A percentile compares a stretch with the other conserved stretches of the same genome.
Evolutionary conservation across 2,329 filamentous ascomycete species (phyloP).

Genomic region (Penicillium sp.): DNA sequence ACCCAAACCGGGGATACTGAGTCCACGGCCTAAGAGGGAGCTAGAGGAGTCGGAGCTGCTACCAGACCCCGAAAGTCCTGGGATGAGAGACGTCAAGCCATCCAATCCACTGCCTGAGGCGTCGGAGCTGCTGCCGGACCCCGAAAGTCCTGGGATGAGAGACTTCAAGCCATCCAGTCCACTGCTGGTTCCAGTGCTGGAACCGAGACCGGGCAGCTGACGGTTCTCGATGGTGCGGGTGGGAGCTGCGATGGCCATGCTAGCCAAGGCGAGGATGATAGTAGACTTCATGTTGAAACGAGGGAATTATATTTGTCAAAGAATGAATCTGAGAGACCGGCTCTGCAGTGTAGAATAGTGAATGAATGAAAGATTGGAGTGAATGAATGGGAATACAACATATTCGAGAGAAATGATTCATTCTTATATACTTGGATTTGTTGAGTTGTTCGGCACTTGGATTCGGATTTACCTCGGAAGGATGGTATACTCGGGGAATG

Average conservation of each 20-base stretch:
- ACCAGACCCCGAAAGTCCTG: background rate
- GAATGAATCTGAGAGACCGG: constrained; percentile 16
- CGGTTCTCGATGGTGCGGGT: constrained; percentile 28
- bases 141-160: background rate
- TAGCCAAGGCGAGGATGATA: constrained; percentile 22
- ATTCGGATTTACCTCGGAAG: background rate
- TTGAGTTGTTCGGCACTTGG: background rate
- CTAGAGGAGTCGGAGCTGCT: background rate
- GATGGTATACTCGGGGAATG: background rate
- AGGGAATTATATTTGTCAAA: background rate
- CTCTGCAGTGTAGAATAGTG: constrained; percentile 9
- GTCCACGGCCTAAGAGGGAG: background rate
- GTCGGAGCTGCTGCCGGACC: background rate
- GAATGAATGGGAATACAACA: background rate
- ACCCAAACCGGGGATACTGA: constrained; percentile 4
- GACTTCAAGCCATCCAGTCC: constrained; percentile 10
- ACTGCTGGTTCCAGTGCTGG: constrained; percentile 12
- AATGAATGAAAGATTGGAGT: background rate
- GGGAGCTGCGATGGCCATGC: constrained; percentile 25
- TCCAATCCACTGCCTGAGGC: no score
- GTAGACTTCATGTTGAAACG: constrained; percentile 25
- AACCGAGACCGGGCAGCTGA: constrained; percentile 15
- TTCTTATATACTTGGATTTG: background rate
- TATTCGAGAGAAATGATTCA: background rate
- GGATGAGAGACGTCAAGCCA: background rate